Conservation (phyloP, 129 eudicot species). For the Chrysanthemum lavandulifolium region DNA sequence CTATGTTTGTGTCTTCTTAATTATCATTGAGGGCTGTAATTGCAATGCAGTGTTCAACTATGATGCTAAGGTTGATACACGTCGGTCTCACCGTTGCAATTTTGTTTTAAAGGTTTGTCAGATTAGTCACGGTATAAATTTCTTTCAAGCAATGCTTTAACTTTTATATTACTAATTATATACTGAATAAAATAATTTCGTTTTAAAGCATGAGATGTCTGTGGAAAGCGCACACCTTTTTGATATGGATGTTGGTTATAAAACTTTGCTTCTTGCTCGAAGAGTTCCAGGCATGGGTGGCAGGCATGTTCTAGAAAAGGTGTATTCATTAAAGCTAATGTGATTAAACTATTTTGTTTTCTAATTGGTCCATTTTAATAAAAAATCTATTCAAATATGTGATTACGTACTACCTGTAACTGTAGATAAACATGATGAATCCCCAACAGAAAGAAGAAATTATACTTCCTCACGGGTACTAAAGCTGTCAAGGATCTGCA, state of each 20-base stretch:
- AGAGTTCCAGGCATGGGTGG: constrained; percentile 7
- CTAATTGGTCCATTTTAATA: not conserved
- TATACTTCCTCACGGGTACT: not conserved
- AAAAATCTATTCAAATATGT: not conserved
- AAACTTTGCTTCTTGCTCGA: constrained; percentile 1
- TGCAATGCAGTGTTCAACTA: not conserved
- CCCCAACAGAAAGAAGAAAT: not conserved
- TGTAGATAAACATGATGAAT: constrained; percentile 4
- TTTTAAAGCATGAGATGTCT: constrained; percentile 9
- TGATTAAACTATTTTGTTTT: not conserved
- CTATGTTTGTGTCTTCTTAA: not conserved
- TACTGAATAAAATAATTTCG: not conserved
- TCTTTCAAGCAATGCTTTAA: not conserved
- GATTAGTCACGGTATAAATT: not conserved
- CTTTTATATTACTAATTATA: not conserved
- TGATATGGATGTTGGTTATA: constrained; percentile 7
- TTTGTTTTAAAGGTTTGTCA: constrained; percentile 9
- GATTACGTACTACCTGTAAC: not conserved
- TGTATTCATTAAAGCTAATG: not conserved
- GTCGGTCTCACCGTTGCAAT: not conserved
- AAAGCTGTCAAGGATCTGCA: constrained; percentile 15
- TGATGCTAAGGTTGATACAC: not conserved
- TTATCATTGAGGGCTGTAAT: not conserved
- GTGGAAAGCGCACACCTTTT: not conserved
- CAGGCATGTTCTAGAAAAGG: constrained; percentile 7